Evolutionary conservation across 2,329 filamentous ascomycete genomes (phyloP), one percentile per base, ranked within the genome.

Genomic region (Diplodia sapinea): DNA sequence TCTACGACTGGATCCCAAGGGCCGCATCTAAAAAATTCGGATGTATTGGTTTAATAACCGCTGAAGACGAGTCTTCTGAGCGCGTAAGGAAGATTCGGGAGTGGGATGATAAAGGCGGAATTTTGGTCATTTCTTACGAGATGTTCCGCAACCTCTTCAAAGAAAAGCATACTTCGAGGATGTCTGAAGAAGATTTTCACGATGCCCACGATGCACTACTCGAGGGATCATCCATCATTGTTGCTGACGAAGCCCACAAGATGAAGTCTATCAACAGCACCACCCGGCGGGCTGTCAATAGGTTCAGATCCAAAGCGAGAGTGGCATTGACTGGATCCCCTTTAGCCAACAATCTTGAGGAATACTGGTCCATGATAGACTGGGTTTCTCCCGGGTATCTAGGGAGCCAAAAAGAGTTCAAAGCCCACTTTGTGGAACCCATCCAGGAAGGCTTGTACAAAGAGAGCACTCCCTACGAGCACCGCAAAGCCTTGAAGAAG

Each of bases 271-370:
- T 81, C 0, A 76, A 74, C 0, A 82, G 88, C 0, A 78, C 82
- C 23, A 79, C 89, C 40, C 82, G 88, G 52, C 70, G 77, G 47
- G 83, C 86, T 6, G 86, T 89, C 23, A 80, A 81, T 1, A 77
- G 81, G 12, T 90, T 97, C 74, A 82, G 77, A 69, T 91, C 93
- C 0, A 86, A 82, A 65, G 89, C 85, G 69, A 88, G 93, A 12
- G 91, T 97, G 70, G 94, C 93, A 6, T 82, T 97, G 69, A 96
- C 93, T 0, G 94, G 93, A 0, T 94, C 93, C 0, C 94, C 94
- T 0, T 82, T 97, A 63, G 89, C 91, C 4, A 97, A 97, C 74
- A 91, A 92, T 63, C 87, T 97, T 0, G 82, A 86, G 33, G 94
- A 97, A 73, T 96, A 96, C 74, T 93, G 89, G 74, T 82, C 88